Percentiles rank a stretch among this genome's conserved stretches.
Conservation (phyloP, 192 early-diverging fungal species). For the Lunasporangiospora selenospora region DNA sequence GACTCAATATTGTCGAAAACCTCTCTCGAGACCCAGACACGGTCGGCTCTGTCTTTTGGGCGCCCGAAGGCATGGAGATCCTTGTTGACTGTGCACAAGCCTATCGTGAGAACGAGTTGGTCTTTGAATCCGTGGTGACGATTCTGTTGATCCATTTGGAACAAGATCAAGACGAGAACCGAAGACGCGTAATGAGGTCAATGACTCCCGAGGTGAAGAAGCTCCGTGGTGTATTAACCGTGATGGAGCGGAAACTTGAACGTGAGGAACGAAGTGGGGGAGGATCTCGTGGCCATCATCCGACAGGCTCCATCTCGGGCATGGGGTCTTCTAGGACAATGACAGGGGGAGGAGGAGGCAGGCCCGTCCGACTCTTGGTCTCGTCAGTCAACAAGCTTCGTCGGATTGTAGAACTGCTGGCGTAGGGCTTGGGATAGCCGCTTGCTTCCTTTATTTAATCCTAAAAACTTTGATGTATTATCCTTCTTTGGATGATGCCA, state of each 20-base stretch:
- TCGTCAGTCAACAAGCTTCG: conserved; percentile 22
- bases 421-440: no score
- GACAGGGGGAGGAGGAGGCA: no score
- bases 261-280: conserved; percentile 7
- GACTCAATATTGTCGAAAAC: conserved; percentile 48
- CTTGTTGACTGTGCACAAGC: conserved; percentile 45
- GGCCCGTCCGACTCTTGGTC: conserved; percentile 2
- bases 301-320: no score
- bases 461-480: no score
- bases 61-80: conserved; percentile 39
- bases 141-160: conserved; percentile 43
- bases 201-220: conserved; percentile 37
- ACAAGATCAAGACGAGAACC: conserved; percentile 8
- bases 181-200: conserved; percentile 7
- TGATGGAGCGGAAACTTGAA: conserved; percentile 43
- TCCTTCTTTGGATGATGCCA: no score
- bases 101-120: conserved; percentile 50
- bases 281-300: no score
- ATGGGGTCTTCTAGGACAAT: no score
- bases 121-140: conserved; percentile 37
- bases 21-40: conserved; percentile 37
- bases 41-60: conserved; percentile 30
- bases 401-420: conserved; percentile 24
- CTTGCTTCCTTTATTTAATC: no score
- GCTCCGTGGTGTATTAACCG: conserved; percentile 21